phyloP scores from a whole-genome alignment of 208 protist species.

The Trypanosomatidae sp. region DNA sequence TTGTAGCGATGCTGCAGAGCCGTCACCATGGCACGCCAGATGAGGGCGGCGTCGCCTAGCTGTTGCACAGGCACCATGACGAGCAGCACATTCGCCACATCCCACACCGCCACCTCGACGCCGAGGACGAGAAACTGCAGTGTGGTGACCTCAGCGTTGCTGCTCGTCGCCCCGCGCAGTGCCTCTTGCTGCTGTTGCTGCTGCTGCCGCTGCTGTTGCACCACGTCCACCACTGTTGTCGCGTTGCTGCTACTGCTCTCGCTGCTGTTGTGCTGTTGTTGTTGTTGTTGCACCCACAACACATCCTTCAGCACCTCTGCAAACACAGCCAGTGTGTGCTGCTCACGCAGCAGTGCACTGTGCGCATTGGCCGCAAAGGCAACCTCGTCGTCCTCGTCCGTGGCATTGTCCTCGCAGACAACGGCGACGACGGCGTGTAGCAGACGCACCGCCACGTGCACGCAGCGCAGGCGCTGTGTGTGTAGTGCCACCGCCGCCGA shows the following conservation, averaged over 20 bases:
- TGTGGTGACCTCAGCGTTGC: constrained; percentile 26
- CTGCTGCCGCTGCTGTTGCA: not conserved
- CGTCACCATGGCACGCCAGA: constrained; percentile 42
- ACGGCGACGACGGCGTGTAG: constrained; percentile 28
- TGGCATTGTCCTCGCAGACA: constrained; percentile 29
- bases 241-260: too few relatives aligned
- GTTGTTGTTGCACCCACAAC: constrained; percentile 34
- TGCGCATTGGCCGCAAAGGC: constrained; percentile 55
- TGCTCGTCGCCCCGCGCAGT: constrained; percentile 16
- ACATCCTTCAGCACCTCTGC: constrained; percentile 49
- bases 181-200: constrained; percentile 5
- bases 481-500: constrained; percentile 11
- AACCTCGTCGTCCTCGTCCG: constrained; percentile 41
- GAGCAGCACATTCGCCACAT: constrained; percentile 41
- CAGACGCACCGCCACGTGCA: constrained; percentile 29
- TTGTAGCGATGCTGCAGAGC: constrained; percentile 18
- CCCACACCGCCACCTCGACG: constrained; percentile 58
- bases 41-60: constrained; percentile 29
- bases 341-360: constrained; percentile 18
- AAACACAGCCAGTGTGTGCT: constrained; percentile 31
- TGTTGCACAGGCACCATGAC: constrained; percentile 42
- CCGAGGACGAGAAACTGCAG: constrained; percentile 48
- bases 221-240: too few relatives aligned
- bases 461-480: constrained; percentile 20
- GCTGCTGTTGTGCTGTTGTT: too few relatives aligned